Evolutionary conservation across 225 moss, liverwort and hornwort species (phyloP).

Genomic region (Neckera pumila): DNA sequence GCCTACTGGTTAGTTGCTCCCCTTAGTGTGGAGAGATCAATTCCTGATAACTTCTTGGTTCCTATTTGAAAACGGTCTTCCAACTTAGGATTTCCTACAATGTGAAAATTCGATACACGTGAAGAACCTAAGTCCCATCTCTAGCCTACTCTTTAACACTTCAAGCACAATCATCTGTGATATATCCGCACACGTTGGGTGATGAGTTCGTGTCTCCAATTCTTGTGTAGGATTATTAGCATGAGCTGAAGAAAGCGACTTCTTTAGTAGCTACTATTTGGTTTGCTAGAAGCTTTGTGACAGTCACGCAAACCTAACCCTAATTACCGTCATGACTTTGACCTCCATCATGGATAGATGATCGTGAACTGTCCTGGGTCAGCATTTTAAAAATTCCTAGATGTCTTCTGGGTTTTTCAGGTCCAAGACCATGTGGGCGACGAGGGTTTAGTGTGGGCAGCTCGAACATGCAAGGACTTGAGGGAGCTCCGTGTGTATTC

Average conservation of each 20-base stretch:
- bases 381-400: neutral
- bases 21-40: neutral
- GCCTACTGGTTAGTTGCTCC: slow-evolving; percentile 55
- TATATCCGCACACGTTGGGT: neutral
- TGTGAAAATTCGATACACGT: neutral
- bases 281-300: neutral
- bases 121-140: neutral
- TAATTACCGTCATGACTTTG: neutral
- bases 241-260: neutral
- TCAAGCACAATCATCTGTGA: neutral
- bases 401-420: slow-evolving; percentile 11
- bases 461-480: slow-evolving; percentile 53
- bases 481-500: slow-evolving; percentile 78
- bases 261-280: neutral
- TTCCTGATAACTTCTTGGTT: neutral
- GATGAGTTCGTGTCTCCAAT: neutral
- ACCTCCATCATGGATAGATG: neutral
- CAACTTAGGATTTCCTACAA: neutral
- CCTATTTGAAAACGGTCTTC: neutral
- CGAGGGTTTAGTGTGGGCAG: slow-evolving; percentile 56
- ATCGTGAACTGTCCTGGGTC: neutral
- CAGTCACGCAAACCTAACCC: neutral
- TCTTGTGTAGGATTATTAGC: neutral
- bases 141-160: neutral
- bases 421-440: slow-evolving; percentile 86